Evolutionary conservation across 1,139 yeast species (phyloP).

Genomic region (Candida sanyaensis): DNA sequence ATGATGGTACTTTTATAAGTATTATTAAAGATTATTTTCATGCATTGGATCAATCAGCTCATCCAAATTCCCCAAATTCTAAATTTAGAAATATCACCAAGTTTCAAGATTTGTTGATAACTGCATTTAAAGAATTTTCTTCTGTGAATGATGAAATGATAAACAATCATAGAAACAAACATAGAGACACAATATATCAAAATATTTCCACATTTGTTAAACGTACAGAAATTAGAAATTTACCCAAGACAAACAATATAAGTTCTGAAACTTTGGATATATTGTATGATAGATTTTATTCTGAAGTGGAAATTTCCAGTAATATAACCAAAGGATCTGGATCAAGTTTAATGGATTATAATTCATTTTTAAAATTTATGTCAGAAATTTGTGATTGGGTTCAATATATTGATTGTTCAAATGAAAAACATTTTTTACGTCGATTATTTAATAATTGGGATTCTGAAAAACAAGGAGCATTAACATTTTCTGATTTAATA

Average conservation of each 20-base stretch:
- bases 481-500: conserved; percentile 70
- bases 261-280: conserved; percentile 60
- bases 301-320: conserved; percentile 60
- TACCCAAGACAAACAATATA: conserved; percentile 71
- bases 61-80: conserved; percentile 68
- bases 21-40: conserved; percentile 81
- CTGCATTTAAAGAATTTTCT: conserved; percentile 89
- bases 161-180: conserved; percentile 65
- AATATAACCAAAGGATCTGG: conserved; percentile 72
- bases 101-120: conserved; percentile 87
- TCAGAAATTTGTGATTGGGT: conserved; percentile 84
- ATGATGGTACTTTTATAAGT: conserved; percentile 90
- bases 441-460: conserved; percentile 78
- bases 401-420: conserved; percentile 21
- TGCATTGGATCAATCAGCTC: conserved; percentile 77
- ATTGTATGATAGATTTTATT: conserved; percentile 83
- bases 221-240: conserved; percentile 83
- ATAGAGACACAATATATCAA: conserved; percentile 75
- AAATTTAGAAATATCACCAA: conserved; percentile 70
- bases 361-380: conserved; percentile 72
- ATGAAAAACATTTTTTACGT: conserved; percentile 47
- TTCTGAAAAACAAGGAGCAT: conserved; percentile 48
- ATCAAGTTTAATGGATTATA: conserved; percentile 70
- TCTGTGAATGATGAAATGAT: conserved; percentile 77
- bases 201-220: conserved; percentile 91